Evolutionary conservation across 768 basidiomycete genomes (phyloP).

Genomic region (Russula earlei): DNA sequence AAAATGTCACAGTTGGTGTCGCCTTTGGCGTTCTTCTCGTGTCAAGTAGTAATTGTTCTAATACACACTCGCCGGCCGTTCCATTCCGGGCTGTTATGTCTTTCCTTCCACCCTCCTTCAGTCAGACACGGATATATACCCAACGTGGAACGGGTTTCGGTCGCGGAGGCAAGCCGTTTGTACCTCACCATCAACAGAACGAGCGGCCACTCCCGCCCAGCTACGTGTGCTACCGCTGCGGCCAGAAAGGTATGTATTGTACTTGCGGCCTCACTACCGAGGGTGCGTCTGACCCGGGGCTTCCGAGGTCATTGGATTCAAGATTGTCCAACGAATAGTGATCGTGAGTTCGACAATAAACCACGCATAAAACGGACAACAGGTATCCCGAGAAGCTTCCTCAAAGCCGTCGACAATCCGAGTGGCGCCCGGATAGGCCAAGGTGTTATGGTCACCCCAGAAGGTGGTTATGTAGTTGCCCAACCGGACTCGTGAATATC

Average conservation of each 20-base stretch:
- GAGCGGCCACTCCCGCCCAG: conserved; percentile 84
- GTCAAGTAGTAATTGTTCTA: conserved; percentile 65
- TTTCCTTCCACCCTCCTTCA: conserved; percentile 24
- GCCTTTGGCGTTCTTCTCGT: conserved; percentile 44
- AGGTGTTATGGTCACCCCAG: conserved; percentile 97
- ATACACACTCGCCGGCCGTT: conserved; percentile 41
- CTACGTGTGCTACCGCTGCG: conserved; percentile 98
- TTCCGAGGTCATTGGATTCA: conserved; percentile 95
- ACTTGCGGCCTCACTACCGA: not conserved
- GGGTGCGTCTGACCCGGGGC: not conserved
- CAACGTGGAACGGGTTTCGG: conserved; percentile 58
- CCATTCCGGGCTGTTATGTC: conserved; percentile 18
- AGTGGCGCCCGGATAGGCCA: conserved; percentile 58
- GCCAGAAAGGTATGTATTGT: conserved; percentile 71
- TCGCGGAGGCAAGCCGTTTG: conserved; percentile 47
- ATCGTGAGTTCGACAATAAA: conserved; percentile 87
- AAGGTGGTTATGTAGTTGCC: conserved; percentile 95
- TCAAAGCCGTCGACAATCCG: conserved; percentile 91
- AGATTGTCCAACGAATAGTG: conserved; percentile 95
- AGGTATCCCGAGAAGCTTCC: conserved; percentile 94
- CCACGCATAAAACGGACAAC: conserved; percentile 97
- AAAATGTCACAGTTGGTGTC: conserved; percentile 98
- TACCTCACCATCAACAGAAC: conserved; percentile 42
- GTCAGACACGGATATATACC: conserved; percentile 58
- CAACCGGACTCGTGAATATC: conserved; percentile 85